Evolutionary conservation across 2,329 filamentous ascomycete species (phyloP).

Genomic region (Xylariaceae sp.): DNA sequence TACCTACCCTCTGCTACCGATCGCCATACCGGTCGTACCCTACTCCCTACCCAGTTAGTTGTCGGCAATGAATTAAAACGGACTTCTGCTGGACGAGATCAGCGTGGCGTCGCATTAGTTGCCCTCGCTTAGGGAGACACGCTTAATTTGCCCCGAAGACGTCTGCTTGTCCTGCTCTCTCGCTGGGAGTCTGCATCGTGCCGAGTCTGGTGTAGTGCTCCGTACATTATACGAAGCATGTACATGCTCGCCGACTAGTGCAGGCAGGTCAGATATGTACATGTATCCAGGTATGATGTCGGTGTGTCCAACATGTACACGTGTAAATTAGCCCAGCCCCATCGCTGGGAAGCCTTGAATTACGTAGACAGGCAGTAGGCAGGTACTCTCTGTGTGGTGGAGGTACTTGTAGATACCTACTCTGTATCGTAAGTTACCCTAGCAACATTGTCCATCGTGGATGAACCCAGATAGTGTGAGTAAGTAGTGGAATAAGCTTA

Average conservation of each 20-base stretch:
- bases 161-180: background rate
- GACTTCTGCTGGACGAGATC: conserved; percentile 25
- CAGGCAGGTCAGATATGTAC: background rate
- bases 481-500: no score
- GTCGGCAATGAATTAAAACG: conserved; percentile 21
- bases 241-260: background rate
- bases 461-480: no score
- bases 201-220: background rate
- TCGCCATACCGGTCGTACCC: background rate
- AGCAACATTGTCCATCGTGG: no score
- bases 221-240: background rate
- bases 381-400: no score
- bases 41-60: background rate
- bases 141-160: conserved; percentile 16
- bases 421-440: no score
- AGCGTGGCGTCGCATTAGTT: conserved; percentile 29
- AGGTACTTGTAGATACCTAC: no score
- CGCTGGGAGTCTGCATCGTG: no score
- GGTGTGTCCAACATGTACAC: background rate
- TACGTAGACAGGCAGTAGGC: no score
- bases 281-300: background rate
- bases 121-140: conserved; percentile 24
- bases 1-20: background rate
- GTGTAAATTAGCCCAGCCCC: background rate
- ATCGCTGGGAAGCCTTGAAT: no score